Percentiles rank a stretch among this genome's conserved stretches.
These are phyloP conservation scores for cucumber (Cucumis sativus) DNA, from an alignment of 306 rosid species.

Conservation along the genomic window DNA sequence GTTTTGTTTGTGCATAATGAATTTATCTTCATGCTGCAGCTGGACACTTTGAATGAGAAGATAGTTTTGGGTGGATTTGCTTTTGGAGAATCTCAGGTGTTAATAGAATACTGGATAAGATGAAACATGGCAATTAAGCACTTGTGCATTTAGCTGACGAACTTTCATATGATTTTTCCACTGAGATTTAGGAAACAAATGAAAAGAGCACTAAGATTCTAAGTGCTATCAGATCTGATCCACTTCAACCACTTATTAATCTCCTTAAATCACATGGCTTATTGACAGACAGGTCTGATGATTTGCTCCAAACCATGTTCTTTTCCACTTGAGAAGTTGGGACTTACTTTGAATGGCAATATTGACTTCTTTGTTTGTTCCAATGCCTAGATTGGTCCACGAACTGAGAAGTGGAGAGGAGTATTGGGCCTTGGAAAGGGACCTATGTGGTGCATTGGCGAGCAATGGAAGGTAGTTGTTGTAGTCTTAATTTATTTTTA, in stretches of 20 bases:
- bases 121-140: not conserved
- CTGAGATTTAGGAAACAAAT: conserved; percentile 31
- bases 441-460: conserved; percentile 54
- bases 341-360: not conserved
- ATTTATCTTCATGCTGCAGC: conserved; percentile 25
- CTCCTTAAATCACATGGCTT: conserved; percentile 42
- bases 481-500: not conserved
- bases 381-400: conserved; percentile 39
- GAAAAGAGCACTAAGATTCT: conserved; percentile 19
- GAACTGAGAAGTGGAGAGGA: conserved; percentile 64
- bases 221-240: conserved; percentile 20
- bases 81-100: conserved; percentile 29
- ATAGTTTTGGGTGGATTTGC: conserved; percentile 14
- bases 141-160: conserved; percentile 10
- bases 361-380: not conserved
- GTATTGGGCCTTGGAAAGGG: conserved; percentile 88
- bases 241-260: conserved; percentile 38
- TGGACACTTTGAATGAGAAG: conserved; percentile 73
- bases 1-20: conserved; percentile 1
- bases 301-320: conserved; percentile 5
- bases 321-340: not conserved
- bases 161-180: conserved; percentile 5
- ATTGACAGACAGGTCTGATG: conserved; percentile 46
- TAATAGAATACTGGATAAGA: conserved; percentile 6
- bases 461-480: conserved; percentile 36